Conservation (phyloP, 202 grass and related monocot genomes). For the Digitaria exilis region DNA sequence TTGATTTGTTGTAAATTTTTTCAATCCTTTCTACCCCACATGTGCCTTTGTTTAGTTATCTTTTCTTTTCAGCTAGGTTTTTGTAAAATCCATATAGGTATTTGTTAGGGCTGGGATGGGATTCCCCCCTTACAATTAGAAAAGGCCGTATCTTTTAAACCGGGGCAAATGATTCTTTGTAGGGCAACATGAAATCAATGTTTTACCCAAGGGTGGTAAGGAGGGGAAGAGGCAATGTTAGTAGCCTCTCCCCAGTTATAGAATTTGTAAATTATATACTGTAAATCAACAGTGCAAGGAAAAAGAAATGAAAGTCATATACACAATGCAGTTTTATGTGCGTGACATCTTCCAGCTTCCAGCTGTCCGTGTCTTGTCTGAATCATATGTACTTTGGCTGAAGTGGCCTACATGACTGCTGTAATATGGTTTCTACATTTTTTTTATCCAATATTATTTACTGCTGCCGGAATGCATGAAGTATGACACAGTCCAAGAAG, state of each 20-base stretch:
- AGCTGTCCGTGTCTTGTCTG: neutral
- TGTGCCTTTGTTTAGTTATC: slow-evolving; percentile 38
- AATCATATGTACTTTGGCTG: neutral
- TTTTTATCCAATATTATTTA: no score
- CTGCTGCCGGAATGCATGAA: no score
- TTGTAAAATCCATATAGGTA: slow-evolving; percentile 75
- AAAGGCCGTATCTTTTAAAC: slow-evolving; percentile 54
- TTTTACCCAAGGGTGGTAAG: slow-evolving; percentile 58
- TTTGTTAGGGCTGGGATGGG: slow-evolving; percentile 66
- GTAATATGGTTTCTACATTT: no score
- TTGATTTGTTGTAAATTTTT: slow-evolving; percentile 76
- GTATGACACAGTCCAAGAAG: no score
- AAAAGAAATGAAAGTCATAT: slow-evolving; percentile 42
- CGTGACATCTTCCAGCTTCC: neutral
- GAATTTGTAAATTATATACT: slow-evolving; percentile 58
- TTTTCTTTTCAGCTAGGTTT: slow-evolving; percentile 46
- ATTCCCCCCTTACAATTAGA: slow-evolving; percentile 53
- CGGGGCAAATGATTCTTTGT: slow-evolving; percentile 68
- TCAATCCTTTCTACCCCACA: slow-evolving; percentile 46
- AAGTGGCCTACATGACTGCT: no score
- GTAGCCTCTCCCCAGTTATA: slow-evolving; percentile 39
- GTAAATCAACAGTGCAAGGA: slow-evolving; percentile 58
- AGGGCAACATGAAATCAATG: slow-evolving; percentile 41
- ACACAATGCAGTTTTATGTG: slow-evolving; percentile 23
- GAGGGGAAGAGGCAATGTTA: slow-evolving; percentile 31